Base-by-base conservation (phyloP, 768 basidiomycete genomes). In the Boletellus ananas region DNA sequence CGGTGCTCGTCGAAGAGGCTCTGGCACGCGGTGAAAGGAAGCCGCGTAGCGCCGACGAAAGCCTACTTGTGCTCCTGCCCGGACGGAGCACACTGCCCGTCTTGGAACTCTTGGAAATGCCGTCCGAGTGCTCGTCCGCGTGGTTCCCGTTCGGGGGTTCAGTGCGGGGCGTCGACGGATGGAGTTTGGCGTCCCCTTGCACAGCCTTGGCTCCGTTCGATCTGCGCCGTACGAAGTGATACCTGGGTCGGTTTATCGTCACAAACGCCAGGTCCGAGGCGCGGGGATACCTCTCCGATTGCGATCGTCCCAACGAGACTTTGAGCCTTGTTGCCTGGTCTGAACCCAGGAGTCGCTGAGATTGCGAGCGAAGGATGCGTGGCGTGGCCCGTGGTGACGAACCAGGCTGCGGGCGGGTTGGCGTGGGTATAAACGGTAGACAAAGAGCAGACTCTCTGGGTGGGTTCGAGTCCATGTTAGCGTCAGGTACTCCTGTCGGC, bases 321-420 rank as follows among this genome's bases (percentile, higher is more conserved):
- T 49, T 50, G 34, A 34, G 35, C 44, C 43, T 44, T 3, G 34
- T 16, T 8, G 27, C 10, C 21, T 36, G 20, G 17, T 12, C 31
- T 18, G 50, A 16, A 27, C 34, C 45, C 31, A 18, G 20, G 17
- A 55, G 45, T 35, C 58, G 51, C 29, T 64, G 67, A 4, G 65
- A 64, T 16, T 57, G 56, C 13, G 65, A 62, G 34, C 67, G 65
- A 31, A 63, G 60, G 41, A 65, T 55, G 29, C 54, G 62, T 9
- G 55, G 50, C 16, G 52, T 45, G 27, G 56, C 54, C 55, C 55
- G 49, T 13, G 36, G 18, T 8, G 25, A 20, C 3, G 50, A 39
- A 10, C 50, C 44, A 0, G 41, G 13, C 36, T 50, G 51, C 43
- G 52, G 36, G 7, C 48, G 48, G 18, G 62, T 44, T 6, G 61